Percentiles rank a stretch among this genome's conserved stretches.
Conservation (phyloP, 2,329 filamentous ascomycete genomes). For the Teratosphaeriaceae sp. region DNA sequence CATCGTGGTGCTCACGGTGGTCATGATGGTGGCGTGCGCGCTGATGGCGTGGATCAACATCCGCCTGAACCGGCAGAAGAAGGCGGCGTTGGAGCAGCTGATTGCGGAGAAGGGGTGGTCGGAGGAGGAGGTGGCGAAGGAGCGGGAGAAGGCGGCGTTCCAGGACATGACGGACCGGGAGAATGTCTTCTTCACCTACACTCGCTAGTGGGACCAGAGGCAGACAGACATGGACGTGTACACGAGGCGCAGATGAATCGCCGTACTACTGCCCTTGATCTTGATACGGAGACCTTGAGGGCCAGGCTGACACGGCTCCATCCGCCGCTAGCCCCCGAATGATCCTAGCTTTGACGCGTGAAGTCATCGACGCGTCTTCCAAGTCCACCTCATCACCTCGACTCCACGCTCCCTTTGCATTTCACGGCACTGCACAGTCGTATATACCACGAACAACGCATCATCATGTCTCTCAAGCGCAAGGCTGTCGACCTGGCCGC, state of each 20-base stretch:
- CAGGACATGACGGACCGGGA: slow-evolving; percentile 10
- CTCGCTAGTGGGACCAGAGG: no score
- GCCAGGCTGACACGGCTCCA: no score
- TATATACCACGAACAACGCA: not conserved
- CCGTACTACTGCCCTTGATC: no score
- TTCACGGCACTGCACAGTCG: not conserved
- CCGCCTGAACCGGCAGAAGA: slow-evolving; percentile 7
- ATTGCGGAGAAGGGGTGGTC: slow-evolving; percentile 5
- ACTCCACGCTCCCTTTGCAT: not conserved
- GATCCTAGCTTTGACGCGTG: not conserved
- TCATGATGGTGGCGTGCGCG: slow-evolving; percentile 6
- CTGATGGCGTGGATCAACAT: slow-evolving; percentile 6
- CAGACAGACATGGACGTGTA: no score
- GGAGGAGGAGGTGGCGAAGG: slow-evolving; percentile 4
- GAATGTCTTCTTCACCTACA: slow-evolving; percentile 11
- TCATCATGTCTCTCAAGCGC: slow-evolving; percentile 44
- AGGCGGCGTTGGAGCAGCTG: slow-evolving; percentile 1
- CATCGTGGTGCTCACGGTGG: slow-evolving; percentile 20
- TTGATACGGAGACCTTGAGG: no score
- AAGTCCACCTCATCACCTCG: not conserved
- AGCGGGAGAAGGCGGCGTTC: slow-evolving; percentile 9
- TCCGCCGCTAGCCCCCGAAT: no score
- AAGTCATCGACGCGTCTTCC: not conserved
- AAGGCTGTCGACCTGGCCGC: slow-evolving; percentile 40
- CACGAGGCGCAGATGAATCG: no score